Evolutionary conservation across 140 eudicot genomes (phyloP).

Genomic region (Cichorium intybus): DNA sequence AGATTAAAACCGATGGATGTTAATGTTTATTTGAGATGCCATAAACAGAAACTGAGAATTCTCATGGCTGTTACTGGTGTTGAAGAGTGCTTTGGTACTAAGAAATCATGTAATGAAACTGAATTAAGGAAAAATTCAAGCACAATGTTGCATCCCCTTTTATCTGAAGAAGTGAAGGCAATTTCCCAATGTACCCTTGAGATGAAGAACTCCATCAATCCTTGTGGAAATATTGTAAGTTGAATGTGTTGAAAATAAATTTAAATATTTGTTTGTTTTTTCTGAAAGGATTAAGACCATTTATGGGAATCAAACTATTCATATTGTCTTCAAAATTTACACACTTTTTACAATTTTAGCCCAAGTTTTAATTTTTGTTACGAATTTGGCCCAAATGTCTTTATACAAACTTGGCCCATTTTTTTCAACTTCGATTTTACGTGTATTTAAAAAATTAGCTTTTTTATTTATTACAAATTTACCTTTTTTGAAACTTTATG

Average conservation of each 20-base stretch:
- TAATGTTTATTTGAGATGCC: conserved; percentile 67
- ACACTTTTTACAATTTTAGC: too few species aligned
- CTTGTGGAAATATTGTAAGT: conserved; percentile 57
- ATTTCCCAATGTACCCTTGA: conserved; percentile 59
- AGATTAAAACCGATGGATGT: conserved; percentile 48
- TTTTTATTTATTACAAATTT: too few species aligned
- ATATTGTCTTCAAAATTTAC: too few species aligned
- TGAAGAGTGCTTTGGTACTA: conserved; percentile 37
- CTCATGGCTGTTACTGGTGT: conserved; percentile 71
- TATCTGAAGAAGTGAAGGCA: conserved; percentile 79
- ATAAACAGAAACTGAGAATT: conserved; percentile 64
- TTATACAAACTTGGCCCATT: too few species aligned
- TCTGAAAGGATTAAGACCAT: neutral
- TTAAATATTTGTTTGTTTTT: neutral
- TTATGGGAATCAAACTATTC: too few species aligned
- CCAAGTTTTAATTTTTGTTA: too few species aligned
- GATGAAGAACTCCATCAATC: conserved; percentile 56
- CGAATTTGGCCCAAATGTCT: too few species aligned
- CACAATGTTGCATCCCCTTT: conserved; percentile 49
- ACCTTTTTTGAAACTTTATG: too few species aligned
- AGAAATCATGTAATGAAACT: conserved; percentile 31
- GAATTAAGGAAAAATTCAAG: conserved; percentile 47
- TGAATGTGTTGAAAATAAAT: neutral
- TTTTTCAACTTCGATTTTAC: too few species aligned
- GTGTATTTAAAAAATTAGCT: too few species aligned